Percentiles rank a stretch among this genome's conserved stretches.
phyloP scores from a whole-genome alignment of 345 rosid genomes.

The Acer campestre region DNA sequence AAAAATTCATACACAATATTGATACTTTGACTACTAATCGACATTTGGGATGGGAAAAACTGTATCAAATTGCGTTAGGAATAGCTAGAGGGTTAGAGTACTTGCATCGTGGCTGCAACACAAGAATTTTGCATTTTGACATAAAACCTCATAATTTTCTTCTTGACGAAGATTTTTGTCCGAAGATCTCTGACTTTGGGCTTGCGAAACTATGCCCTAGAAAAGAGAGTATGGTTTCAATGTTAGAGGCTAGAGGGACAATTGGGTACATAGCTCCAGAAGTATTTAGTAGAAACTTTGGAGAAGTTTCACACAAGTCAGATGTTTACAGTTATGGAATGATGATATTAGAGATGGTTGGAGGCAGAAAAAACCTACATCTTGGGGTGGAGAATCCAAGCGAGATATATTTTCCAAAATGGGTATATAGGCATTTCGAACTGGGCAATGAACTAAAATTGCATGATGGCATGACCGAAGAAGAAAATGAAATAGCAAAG shows the following conservation, averaged over 20 bases:
- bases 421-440: background rate
- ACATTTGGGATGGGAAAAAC: conserved; percentile 19
- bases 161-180: conserved; percentile 37
- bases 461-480: background rate
- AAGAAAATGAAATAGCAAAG: conserved; percentile 7
- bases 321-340: conserved; percentile 44
- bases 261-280: conserved; percentile 45
- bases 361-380: background rate
- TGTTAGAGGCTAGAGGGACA: conserved; percentile 29
- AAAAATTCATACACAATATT: conserved; percentile 27
- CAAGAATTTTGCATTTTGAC: conserved; percentile 44
- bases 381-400: background rate
- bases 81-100: conserved; percentile 47
- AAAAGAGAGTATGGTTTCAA: conserved; percentile 36
- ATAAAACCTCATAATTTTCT: conserved; percentile 50
- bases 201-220: conserved; percentile 39
- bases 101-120: conserved; percentile 46
- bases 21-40: background rate
- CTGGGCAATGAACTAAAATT: background rate
- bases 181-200: conserved; percentile 50
- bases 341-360: conserved; percentile 32
- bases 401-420: conserved; percentile 12
- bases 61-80: conserved; percentile 29
- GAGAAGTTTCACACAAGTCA: conserved; percentile 39
- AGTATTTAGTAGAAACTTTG: conserved; percentile 31